Base-by-base conservation (phyloP, 2,329 filamentous ascomycete genomes). In the Apiospora sp. region DNA sequence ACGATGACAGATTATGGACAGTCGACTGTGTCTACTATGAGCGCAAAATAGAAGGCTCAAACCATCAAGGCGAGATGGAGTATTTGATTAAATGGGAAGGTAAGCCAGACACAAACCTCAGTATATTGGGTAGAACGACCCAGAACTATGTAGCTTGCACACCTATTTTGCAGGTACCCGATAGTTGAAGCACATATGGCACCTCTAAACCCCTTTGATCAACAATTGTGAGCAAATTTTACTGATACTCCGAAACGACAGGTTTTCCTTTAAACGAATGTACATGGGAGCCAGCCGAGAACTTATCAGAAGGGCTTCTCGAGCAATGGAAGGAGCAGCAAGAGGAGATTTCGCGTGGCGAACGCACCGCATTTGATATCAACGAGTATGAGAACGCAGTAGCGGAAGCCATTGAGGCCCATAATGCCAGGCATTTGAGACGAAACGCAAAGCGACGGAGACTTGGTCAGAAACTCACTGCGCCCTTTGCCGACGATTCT, bases 1-100 rank as follows among this genome's bases (percentile, higher is more conserved):
- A 86, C 16, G 77, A 82, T 3, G 82, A 86, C 37, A 81, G 83
- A 19, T 86, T 89, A 73, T 92, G 87, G 77, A 81, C 84, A 3
- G 87, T 92, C 8, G 87, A 91, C 61, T 81, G 82, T 22, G 85
- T 92, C 46, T 79, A 90, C 24, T 84, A 84, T 0, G 86, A 91
- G 76, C 81, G 81, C 19, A 80, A 12, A 71, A 78, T 4, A 75
- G 82, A 68, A 4, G 34, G 37, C n/a, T 76, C 77, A 6, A 71
- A 75, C 12, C 34, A 58, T 3, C 75, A 78, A 5, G 81, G 81
- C 6, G 77, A 78, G 22, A 80, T 77, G 41, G 76, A 83, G 34
- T 94, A 90, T 77, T 85, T 94, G 1, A 87, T 93, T 30, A 86
- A 89, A 73, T 94, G 92, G 92, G 83, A 84, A 37, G 86, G 69